These are phyloP conservation scores for Saccharum spontaneum DNA, from an alignment of 176 grass and related monocot genomes.

Conservation along the genomic window DNA sequence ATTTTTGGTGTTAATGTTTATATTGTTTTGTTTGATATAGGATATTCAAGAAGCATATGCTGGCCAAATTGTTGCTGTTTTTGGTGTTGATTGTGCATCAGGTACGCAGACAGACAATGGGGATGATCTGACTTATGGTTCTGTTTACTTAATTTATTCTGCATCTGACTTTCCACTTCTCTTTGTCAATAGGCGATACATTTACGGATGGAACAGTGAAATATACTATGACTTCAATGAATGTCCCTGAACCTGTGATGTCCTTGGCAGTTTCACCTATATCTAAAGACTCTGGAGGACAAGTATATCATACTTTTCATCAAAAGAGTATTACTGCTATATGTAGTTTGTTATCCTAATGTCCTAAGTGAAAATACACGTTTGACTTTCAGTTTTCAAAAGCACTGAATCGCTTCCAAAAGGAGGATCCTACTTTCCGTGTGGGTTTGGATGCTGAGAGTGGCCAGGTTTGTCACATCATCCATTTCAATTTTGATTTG, in stretches of 20 bases:
- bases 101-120: conserved; percentile 33
- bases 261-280: conserved; percentile 92
- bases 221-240: conserved; percentile 99
- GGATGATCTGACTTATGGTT: background rate
- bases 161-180: conserved; percentile 19
- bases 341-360: conserved; percentile 15
- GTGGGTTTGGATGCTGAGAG: conserved; percentile 94
- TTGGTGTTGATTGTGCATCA: conserved; percentile 97
- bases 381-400: conserved; percentile 87
- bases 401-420: conserved; percentile 96
- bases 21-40: conserved; percentile 42
- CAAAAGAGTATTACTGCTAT: conserved; percentile 4
- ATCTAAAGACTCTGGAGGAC: conserved; percentile 99
- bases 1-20: background rate
- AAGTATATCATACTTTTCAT: conserved; percentile 57
- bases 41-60: conserved; percentile 98
- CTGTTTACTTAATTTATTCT: conserved; percentile 15
- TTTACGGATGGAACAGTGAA: conserved; percentile 93
- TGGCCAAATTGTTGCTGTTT: conserved; percentile 98
- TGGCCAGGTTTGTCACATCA: conserved; percentile 62
- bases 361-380: conserved; percentile 20
- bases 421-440: conserved; percentile 95
- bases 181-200: conserved; percentile 78
- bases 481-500: background rate
- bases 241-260: conserved; percentile 99